Evolutionary conservation across 345 rosid genomes (phyloP), one percentile per base, ranked within the genome.

Genomic region (Eucalyptus viminalis): DNA sequence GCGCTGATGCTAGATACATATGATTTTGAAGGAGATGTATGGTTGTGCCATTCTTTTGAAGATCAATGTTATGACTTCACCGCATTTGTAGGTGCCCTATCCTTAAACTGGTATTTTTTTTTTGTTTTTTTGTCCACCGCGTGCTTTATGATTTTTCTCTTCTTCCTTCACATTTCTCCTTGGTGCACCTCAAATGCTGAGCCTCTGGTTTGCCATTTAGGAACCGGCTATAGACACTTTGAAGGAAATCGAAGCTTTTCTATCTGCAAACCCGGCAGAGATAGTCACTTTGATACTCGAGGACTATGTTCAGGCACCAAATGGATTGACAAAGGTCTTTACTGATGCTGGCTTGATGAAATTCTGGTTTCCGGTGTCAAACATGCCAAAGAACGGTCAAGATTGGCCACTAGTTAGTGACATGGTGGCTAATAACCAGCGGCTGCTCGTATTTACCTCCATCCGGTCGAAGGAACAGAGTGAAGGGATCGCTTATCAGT

Each of bases 401-500:
- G 97, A 94, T 56, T 96, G 96, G 98, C 98, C 98, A 25, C 90
- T 94, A 15, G 95, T 95, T 1, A 93, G 94, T 88, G 95, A 94
- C 92, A 95, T 94, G 98, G 93, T 93, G 34, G 92, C 94, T 14
- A 93, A 92, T 8, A 94, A 94, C 91, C 94, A 93, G 62, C 93
- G 95, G 87, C 91, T 96, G 25, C 91, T 96, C 19, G 96, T 94
- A 2, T 95, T 96, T 92, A 94, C 97, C 40, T 96, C 97, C 2
- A 89, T 89, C 13, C 17, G 87, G 88, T 92, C 96, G 31, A 96
- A 96, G 90, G 96, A 96, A 91, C 69, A 88, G 50, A 86, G 90
- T 31, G 98, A 96, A 91, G 96, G 95, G 62, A 94, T 95, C 21
- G 97, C 98, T 40, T 96, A 94, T 88, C 98, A 96, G 86, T 96